Base-by-base conservation (phyloP, 306 rosid species). In the Aeschynomene evenia region DNA sequence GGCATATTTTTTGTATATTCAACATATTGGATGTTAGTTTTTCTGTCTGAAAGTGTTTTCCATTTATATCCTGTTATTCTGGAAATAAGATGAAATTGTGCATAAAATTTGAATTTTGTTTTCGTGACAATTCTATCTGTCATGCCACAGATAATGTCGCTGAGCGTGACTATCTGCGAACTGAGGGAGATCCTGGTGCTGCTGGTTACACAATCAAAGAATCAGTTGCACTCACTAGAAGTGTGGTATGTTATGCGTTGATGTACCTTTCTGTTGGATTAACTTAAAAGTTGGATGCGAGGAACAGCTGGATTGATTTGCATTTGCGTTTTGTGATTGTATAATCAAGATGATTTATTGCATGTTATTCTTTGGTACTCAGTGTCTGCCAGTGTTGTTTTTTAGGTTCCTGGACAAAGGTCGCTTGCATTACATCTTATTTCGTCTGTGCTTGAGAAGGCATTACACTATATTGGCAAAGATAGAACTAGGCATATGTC, bases 201-300 rank as follows among this genome's bases (percentile, higher is more conserved):
- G 84, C 86, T 26, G 99, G 99, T 78, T 94, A 91, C 80, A 88
- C 97, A 63, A 85, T 94, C 72, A 94, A 85, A 81, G 97, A 94
- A 81, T 97, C 97, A 23, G 83, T 87, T 63, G 85, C 83, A 20
- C 92, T 91, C 51, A 87, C 95, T 23, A 82, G 86, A 75, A 94
- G 97, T 85, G 97, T 94, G 96, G 99, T 94, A 68, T 62, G 77
- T 61, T 57, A 54, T 77, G 69, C 56, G 56, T 63, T 75, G 61
- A 54, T 23, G 28, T 50, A 28, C 56, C 37, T 36, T 83, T 70
- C 50, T 63, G 34, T 42, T 79, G 23, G 75, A 42, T 75, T 20
- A 28, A 61, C 19, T 48, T 45, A 14, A 21, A 6, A 45, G n/a
- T 14, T 2, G 60, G 46, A 53, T 22, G 20, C 16, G 50, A 61